Base-by-base conservation (phyloP, 257 asterid species). In the Lycium barbarum region DNA sequence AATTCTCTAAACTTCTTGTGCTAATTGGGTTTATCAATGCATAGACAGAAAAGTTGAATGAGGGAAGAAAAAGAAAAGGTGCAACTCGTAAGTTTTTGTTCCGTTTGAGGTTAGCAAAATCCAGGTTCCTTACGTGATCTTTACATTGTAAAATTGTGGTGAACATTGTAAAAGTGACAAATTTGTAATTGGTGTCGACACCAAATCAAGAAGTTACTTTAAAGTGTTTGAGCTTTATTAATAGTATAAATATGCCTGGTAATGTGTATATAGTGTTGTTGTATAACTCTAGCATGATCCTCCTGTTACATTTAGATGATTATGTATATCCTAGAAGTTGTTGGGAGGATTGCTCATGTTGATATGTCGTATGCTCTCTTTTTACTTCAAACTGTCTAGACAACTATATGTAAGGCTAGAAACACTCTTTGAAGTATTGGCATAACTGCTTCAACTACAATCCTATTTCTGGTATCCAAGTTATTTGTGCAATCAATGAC, bases 181-280 rank as follows among this genome's bases (percentile, higher is more conserved):
- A 68, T n/a, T 1, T 47, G 80, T 47, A 1, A 11, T 49, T 74
- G 1, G 13, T 49, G 14, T 49, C 9, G 9, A 22, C 20, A 6
- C 43, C 65, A 76, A 51, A 53, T 51, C 43, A 14, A 7, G 26
- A 26, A 53, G 63, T 78, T 78, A 78, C 43, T 47, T 74, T 53
- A 53, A 49, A 26, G 82, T 26, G 63, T 62, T 71, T 71, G 35
- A 43, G 79, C 17, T 71, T 70, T 71, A 71, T 71, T 71, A 9
- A 10, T 18, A 71, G 14, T 40, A 43, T 71, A 71, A 17, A 40
- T 40, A 71, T 71, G 79, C 55, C 55, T 71, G 22, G 35, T 2
- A 40, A 15, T 43, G 26, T 71, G 54, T 71, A 18, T 71, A 18
- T 40, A 43, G 79, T 15, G 22, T 15, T 38, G 9, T 71, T 2